These are phyloP conservation scores for Podospora appendiculata DNA, from an alignment of 495 filamentous ascomycete genomes.

Conservation along the genomic window DNA sequence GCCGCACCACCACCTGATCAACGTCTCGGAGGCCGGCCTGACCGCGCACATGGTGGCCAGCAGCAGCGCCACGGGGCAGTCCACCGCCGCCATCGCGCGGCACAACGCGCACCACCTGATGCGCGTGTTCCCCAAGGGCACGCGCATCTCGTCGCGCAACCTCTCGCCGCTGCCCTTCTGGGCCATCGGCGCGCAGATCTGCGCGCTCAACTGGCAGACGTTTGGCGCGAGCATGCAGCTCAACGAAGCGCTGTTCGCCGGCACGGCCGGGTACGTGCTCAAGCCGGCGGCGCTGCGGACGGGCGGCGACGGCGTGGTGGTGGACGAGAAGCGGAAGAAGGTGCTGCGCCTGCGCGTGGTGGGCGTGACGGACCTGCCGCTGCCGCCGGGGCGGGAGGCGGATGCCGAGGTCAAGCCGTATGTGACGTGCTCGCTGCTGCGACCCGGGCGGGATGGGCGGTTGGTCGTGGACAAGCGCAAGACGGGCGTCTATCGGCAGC, in stretches of 20 bases:
- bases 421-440: slow-evolving; percentile 44
- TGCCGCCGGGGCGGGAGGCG: slow-evolving; percentile 25
- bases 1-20: slow-evolving; percentile 50
- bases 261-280: slow-evolving; percentile 45
- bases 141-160: slow-evolving; percentile 47
- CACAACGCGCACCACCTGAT: slow-evolving; percentile 47
- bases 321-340: slow-evolving; percentile 21
- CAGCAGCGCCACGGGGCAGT: slow-evolving; percentile 6
- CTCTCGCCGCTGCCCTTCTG: slow-evolving; percentile 44
- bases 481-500: slow-evolving; percentile 39
- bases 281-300: slow-evolving; percentile 43
- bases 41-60: slow-evolving; percentile 23
- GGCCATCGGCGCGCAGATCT: slow-evolving; percentile 47
- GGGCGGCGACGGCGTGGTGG: slow-evolving; percentile 34
- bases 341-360: slow-evolving; percentile 34
- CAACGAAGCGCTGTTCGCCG: slow-evolving; percentile 49
- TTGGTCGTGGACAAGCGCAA: slow-evolving; percentile 33
- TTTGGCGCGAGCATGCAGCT: slow-evolving; percentile 46
- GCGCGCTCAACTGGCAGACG: slow-evolving; percentile 51
- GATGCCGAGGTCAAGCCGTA: slow-evolving; percentile 39
- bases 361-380: slow-evolving; percentile 42
- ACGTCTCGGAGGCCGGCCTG: slow-evolving; percentile 45
- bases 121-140: slow-evolving; percentile 51
- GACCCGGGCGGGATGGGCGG: slow-evolving; percentile 18
- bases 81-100: slow-evolving; percentile 27